Evolutionary conservation across 768 basidiomycete species (phyloP).

Genomic region (Lactarius sanguifluus): DNA sequence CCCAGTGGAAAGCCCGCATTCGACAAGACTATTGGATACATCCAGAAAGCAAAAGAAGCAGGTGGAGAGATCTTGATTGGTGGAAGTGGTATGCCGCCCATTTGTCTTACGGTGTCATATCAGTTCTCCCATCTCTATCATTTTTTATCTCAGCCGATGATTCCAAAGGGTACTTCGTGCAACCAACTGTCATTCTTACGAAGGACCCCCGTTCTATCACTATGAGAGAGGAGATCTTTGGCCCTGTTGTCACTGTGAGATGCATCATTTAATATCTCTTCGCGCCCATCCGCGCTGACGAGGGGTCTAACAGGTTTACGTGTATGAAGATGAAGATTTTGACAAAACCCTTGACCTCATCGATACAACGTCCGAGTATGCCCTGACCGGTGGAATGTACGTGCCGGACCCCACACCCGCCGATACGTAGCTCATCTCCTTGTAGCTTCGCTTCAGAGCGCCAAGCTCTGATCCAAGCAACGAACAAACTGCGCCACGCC

Average conservation of each 20-base stretch:
- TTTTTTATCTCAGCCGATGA: constrained; percentile 60
- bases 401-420: constrained; percentile 35
- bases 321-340: constrained; percentile 85
- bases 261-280: constrained; percentile 24
- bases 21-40: constrained; percentile 81
- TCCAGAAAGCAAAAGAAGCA: constrained; percentile 80
- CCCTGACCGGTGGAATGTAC: constrained; percentile 91
- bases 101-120: background rate
- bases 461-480: constrained; percentile 72
- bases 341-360: constrained; percentile 86
- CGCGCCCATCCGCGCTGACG: background rate
- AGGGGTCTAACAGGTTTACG: constrained; percentile 59
- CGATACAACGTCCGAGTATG: constrained; percentile 84
- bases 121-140: constrained; percentile 1
- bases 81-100: constrained; percentile 58
- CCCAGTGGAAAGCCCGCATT: constrained; percentile 79
- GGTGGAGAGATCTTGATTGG: constrained; percentile 92
- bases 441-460: constrained; percentile 82
- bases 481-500: constrained; percentile 81
- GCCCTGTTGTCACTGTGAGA: constrained; percentile 84
- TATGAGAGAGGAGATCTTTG: constrained; percentile 95
- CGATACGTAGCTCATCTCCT: constrained; percentile 22
- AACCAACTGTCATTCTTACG: constrained; percentile 92
- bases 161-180: constrained; percentile 89
- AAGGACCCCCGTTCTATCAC: constrained; percentile 88